These are phyloP conservation scores for Globisporangium megalacanthum DNA, from an alignment of 352 stramenopile genomes.

Conservation along the genomic window DNA sequence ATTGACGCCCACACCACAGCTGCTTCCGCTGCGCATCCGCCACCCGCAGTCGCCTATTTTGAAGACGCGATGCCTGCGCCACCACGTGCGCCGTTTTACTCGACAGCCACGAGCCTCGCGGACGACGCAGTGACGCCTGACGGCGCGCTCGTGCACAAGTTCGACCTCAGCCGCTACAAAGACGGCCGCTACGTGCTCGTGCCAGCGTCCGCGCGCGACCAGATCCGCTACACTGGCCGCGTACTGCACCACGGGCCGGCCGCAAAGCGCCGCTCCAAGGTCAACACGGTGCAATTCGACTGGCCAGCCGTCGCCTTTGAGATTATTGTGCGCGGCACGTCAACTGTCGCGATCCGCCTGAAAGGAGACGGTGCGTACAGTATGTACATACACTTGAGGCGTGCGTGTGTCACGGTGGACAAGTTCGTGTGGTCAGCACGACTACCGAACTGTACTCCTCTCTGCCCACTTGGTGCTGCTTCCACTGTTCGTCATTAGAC, in stretches of 20 bases:
- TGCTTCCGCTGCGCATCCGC: slow-evolving; percentile 5
- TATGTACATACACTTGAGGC: neutral
- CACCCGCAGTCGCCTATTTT: slow-evolving; percentile 1
- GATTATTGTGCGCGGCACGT: slow-evolving; percentile 52
- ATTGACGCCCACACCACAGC: slow-evolving; percentile 1
- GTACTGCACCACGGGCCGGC: slow-evolving; percentile 68
- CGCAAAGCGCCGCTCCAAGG: slow-evolving; percentile 63
- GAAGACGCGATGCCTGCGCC: slow-evolving; percentile 12
- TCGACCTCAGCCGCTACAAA: slow-evolving; percentile 74
- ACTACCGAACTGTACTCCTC: slow-evolving; percentile 2
- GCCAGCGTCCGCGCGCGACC: slow-evolving; percentile 58
- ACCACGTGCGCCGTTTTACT: slow-evolving; percentile 17
- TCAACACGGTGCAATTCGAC: slow-evolving; percentile 86
- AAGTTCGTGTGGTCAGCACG: slow-evolving; percentile 16
- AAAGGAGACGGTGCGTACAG: slow-evolving; percentile 69
- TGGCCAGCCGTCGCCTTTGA: slow-evolving; percentile 68
- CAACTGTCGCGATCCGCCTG: slow-evolving; percentile 65
- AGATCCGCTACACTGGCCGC: slow-evolving; percentile 69
- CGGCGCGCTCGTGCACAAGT: slow-evolving; percentile 63
- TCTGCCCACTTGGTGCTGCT: slow-evolving; percentile 3
- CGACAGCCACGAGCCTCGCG: slow-evolving; percentile 23
- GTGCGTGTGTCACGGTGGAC: neutral
- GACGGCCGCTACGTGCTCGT: slow-evolving; percentile 63
- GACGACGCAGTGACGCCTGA: slow-evolving; percentile 19
- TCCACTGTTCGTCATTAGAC: neutral